Base-by-base conservation (phyloP, 345 rosid species). In the Arabis alpina region DNA sequence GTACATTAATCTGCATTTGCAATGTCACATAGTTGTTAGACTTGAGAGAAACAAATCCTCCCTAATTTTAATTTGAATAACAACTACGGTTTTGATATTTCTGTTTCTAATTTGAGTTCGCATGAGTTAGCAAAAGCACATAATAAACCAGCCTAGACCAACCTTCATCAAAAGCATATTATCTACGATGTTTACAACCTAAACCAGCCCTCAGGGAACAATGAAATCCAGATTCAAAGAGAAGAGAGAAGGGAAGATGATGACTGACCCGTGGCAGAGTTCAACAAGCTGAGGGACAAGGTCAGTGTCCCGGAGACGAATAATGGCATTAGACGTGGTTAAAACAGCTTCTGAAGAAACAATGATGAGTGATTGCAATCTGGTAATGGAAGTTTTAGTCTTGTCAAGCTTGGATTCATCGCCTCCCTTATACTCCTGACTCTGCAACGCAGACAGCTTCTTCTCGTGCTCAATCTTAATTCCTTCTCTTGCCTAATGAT, bases 371-470 rank as follows among this genome's bases (percentile, higher is more conserved):
- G 96, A 81, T 23, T 93, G 98, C 77, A 87, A 63, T 80, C 78
- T 85, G 66, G 70, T 63, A 68, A 92, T 79, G 7, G 95, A 80
- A 57, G 90, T 80, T 81, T 88, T 90, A 11, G 97, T 93, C 82
- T 90, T 93, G 82, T 88, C 90, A 44, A 90, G 67, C 83, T 88
- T 93, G 44, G 79, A 65, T 52, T 81, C 93, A 66, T 84, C 91
- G 24, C 86, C 93, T 45, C 95, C 98, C 72, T 87, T 93, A 80
- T 84, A 82, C 81, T 93, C 98, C 64, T 90, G 97, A 77, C 93
- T 88, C 78, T 90, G 97, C 62, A 93, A 72, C 1, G 83, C 82
- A 15, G 91, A 76, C 49, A 93, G 80, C 87, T 90, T 93, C 78
- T 80, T 93, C 64, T 83, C 89, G 77, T 88, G 91, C 83, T 82